Base-by-base conservation (phyloP, 2,329 filamentous ascomycete genomes). In the Pyrenochaeta sp. region DNA sequence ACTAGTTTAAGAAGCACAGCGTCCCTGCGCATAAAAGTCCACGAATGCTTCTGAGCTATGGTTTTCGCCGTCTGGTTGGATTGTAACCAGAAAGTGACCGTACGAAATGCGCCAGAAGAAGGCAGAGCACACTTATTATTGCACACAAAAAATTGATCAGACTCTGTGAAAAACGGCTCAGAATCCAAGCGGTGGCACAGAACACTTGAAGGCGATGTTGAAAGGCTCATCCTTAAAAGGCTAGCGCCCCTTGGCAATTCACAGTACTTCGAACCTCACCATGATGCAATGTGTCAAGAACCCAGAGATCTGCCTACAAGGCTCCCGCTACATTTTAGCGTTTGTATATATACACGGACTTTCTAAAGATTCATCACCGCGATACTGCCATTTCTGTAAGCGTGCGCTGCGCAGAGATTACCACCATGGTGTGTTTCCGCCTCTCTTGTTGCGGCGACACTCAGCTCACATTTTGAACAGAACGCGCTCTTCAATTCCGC, bases 401-500 rank as follows among this genome's bases (percentile, higher is more conserved):
- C 36, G 36, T 44, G 35, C 7, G 12, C 5, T 35, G 10, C 30
- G 18, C 10, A 5, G 35, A 17, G 33, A 11, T 36, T 11, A 12
- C 18, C 56, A 60, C 18, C 15, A 69, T 67, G 65, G 63, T 69
- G 49, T 56, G 66, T 57, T 39, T 46, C 18, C 45, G 6, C 29
- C 10, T 15, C n/a, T 27, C 14, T 3, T 21, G 7, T 18, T 23
- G 39, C 18, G 4, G 12, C 18, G 35, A 36, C 18, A 29, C 6
- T 15, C 43, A 45, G 44, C 57, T 69, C 14, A 68, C 49, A 7
- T 49, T 11, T 23, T 46, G 45, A 44, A 49, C 51, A 92, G 91
- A 94, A 93, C 69, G 88, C 90, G 39, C 83, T 92, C 45, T 96
- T 94, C 81, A 96, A 96, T 75, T 90, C 90, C 51, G 90, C 91